These are phyloP conservation scores for Protomyces gravidus DNA, from an alignment of 1,139 yeast species.

Conservation along the genomic window DNA sequence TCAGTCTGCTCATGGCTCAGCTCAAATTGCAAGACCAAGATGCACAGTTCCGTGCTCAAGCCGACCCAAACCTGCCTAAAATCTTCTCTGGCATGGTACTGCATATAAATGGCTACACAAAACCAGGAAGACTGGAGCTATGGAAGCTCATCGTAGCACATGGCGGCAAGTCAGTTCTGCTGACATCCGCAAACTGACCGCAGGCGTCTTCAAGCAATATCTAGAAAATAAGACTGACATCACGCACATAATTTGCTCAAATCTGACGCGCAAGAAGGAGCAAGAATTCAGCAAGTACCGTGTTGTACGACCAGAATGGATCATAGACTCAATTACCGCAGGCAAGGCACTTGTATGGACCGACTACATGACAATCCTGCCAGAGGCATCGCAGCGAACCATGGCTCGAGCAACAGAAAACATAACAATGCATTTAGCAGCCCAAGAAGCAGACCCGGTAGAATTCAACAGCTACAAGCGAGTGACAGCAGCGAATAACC, in stretches of 20 bases:
- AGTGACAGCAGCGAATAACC: not conserved
- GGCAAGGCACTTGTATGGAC: conserved; percentile 61
- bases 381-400: conserved; percentile 4
- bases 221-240: conserved; percentile 65
- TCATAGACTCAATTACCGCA: conserved; percentile 56
- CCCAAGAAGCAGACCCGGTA: not conserved
- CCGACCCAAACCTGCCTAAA: conserved; percentile 38
- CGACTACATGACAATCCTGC: conserved; percentile 52
- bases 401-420: not conserved
- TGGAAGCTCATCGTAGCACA: conserved; percentile 66
- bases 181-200: not conserved
- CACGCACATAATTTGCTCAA: conserved; percentile 79
- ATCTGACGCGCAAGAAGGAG: conserved; percentile 66
- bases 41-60: conserved; percentile 37
- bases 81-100: conserved; percentile 56
- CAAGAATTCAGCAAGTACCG: conserved; percentile 60
- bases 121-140: conserved; percentile 67
- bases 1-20: not conserved
- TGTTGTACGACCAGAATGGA: conserved; percentile 82
- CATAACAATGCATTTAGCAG: not conserved
- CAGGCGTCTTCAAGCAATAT: conserved; percentile 59
- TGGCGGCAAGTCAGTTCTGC: conserved; percentile 49
- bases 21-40: conserved; percentile 64
- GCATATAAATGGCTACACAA: conserved; percentile 74
- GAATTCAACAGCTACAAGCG: not conserved